phyloP scores from a whole-genome alignment of 106 monocot genomes.

The Phalaenopsis equestris region DNA sequence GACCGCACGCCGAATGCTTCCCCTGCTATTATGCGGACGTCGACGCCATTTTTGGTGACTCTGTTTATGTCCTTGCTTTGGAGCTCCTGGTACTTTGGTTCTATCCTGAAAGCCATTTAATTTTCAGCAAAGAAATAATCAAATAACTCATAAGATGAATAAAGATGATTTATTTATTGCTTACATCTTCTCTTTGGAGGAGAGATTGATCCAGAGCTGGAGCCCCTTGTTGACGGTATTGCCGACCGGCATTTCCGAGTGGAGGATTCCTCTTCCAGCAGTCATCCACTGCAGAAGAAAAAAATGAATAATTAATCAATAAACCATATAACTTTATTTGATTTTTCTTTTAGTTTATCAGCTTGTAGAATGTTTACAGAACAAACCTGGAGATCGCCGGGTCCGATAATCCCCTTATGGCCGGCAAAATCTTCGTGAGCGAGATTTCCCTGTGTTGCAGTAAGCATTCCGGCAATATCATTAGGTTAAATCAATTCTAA shows the following conservation, averaged over 20 bases:
- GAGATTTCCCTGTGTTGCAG: slow-evolving; percentile 48
- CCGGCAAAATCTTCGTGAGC: slow-evolving; percentile 74
- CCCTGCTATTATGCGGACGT: slow-evolving; percentile 12
- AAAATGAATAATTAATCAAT: background rate
- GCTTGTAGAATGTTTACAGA: background rate
- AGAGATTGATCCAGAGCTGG: slow-evolving; percentile 84
- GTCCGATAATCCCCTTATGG: slow-evolving; percentile 56
- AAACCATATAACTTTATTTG: background rate
- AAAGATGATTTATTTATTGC: background rate
- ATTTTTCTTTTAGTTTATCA: too few species aligned
- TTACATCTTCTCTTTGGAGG: slow-evolving; percentile 74
- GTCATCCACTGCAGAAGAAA: slow-evolving; percentile 61
- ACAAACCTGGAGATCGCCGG: slow-evolving; percentile 71
- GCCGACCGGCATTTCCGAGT: slow-evolving; percentile 64
- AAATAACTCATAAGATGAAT: too few species aligned
- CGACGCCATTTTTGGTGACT: slow-evolving; percentile 22
- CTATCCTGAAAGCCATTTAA: slow-evolving; percentile 24
- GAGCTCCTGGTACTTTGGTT: slow-evolving; percentile 50
- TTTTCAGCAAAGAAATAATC: too few species aligned
- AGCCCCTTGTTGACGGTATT: slow-evolving; percentile 40
- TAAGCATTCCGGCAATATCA: background rate
- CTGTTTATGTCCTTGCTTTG: slow-evolving; percentile 32
- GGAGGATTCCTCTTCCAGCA: slow-evolving; percentile 66
- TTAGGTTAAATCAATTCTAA: too few species aligned
- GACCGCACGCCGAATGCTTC: slow-evolving; percentile 57